Evolutionary conservation across 2,329 filamentous ascomycete species (phyloP), one percentile per base, ranked within the genome.

Genomic region (Hypoxylon sp.): DNA sequence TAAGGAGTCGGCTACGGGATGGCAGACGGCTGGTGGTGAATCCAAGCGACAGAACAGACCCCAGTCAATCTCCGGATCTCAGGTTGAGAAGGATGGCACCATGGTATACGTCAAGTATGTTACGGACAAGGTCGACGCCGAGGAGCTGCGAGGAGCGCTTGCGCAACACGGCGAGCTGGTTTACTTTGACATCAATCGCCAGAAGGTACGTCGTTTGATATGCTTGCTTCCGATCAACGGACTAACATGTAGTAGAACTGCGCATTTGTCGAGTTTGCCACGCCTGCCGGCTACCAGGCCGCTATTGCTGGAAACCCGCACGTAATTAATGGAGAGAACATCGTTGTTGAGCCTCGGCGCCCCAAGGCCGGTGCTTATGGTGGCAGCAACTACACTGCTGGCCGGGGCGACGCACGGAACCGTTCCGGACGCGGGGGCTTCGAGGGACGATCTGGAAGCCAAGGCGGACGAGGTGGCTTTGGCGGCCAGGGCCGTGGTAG

Each of bases 61-160:
- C 41, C 87, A 89, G 71, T 83, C 86, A 45, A 78, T 84, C 63
- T 78, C 84, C 47, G 78, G 77, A 40, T 71, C 78, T 17, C 72
- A 75, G n/a, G 69, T 75, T 35, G 89, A 92, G 66, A 88, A 90
- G 66, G 88, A 93, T 57, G 84, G 84, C 56, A 87, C 87, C 44
- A 83, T 91, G 62, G 94, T 89, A 13, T 97, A 97, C 73, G 91
- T 99, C 73, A 96, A 96, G 79, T 96, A 93, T 65, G 93, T 97
- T 38, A 93, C 87, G 38, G 91, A 96, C 23, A 92, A 91, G 75
- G 87, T 99, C 42, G 83, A 90, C 68, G 81, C 86, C 9, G 82
- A 84, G 29, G 83, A 90, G 35, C 78, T 99, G 52, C 87, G 81
- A 71, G 78, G 80, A 43, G 81, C 84, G 44, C 78, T 99, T 41